Base-by-base conservation (phyloP, 306 rosid species). In the Acacia crassicarpa region DNA sequence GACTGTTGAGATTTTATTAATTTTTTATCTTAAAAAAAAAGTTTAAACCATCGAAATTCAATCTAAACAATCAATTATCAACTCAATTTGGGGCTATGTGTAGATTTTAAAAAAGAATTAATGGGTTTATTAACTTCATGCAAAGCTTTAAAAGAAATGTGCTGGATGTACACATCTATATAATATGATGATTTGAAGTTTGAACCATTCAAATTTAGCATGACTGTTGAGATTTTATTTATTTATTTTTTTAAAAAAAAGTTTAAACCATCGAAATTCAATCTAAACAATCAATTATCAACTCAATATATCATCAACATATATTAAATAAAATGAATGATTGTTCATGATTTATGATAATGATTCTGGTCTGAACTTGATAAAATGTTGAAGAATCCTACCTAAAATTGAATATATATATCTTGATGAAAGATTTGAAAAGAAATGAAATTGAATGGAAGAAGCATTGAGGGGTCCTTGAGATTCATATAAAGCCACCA, bases 401-500 rank as follows among this genome's bases (percentile, higher is more conserved):
- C n/a, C 23, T 53, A 6, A 53, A 53, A 6, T 8, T 53, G 9
- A 6, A 53, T 19, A 19, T 6, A 53, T 53, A 53, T 53, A 53
- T 53, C n/a, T 53, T 53, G 6, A 20, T 19, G 20, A 53, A 56
- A 56, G 62, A 56, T n/a, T 56, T 56, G 62, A 56, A 56, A 56
- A 56, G 27, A 20, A n/a, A n/a, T 20, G 27, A 56, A 22, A 56
- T 56, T 56, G 62, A n/a, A 58, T 22, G 32, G 86, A 63, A 71
- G 53, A 48, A 4, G 67, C 35, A 62, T 4, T 13, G 38, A 38
- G 83, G 87, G 87, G 51, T 86, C 89, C 84, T 54, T 76, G 45
- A 63, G 78, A 82, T 72, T 75, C 83, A 69, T 70, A 80, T 76
- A 88, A 89, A 83, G 91, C 79, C 68, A 74, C 80, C 76, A 32